These are phyloP conservation scores for Stephania cephalantha DNA, from an alignment of 164 flowering plant genomes.

Conservation along the genomic window DNA sequence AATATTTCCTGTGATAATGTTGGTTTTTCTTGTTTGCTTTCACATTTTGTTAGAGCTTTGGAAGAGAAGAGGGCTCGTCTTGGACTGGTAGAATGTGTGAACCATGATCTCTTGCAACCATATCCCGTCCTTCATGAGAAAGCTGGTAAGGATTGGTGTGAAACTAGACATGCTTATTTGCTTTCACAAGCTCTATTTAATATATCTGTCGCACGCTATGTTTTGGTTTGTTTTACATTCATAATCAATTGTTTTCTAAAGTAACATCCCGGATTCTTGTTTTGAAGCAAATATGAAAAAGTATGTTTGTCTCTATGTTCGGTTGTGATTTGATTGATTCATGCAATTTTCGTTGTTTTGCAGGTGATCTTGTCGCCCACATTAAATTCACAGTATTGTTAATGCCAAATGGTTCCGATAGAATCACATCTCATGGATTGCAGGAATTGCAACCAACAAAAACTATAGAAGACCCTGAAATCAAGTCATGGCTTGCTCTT, in stretches of 20 bases:
- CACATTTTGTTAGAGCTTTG: conserved; percentile 44
- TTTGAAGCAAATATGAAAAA: background rate
- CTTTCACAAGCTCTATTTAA: no score
- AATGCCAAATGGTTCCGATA: conserved; percentile 96
- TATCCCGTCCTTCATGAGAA: conserved; percentile 97
- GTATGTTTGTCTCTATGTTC: background rate
- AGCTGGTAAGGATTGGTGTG: conserved; percentile 47
- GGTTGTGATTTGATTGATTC: background rate
- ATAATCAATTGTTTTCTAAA: background rate
- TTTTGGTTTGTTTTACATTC: no score
- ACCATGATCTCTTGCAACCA: conserved; percentile 91
- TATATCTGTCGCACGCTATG: no score
- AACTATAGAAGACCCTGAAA: conserved; percentile 66
- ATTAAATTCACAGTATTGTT: conserved; percentile 91
- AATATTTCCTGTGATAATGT: background rate
- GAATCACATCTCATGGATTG: conserved; percentile 71
- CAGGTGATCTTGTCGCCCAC: conserved; percentile 91
- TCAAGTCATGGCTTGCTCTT: conserved; percentile 88
- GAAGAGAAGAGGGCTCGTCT: conserved; percentile 92
- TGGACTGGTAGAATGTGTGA: conserved; percentile 90
- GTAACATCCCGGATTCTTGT: background rate
- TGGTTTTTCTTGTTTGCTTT: background rate
- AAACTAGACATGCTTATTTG: background rate
- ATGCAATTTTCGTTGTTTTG: background rate
- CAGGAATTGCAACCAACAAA: conserved; percentile 82